These are phyloP conservation scores for Sugiyamaella sp. DNA, from an alignment of 1,139 yeast species.

Conservation along the genomic window DNA sequence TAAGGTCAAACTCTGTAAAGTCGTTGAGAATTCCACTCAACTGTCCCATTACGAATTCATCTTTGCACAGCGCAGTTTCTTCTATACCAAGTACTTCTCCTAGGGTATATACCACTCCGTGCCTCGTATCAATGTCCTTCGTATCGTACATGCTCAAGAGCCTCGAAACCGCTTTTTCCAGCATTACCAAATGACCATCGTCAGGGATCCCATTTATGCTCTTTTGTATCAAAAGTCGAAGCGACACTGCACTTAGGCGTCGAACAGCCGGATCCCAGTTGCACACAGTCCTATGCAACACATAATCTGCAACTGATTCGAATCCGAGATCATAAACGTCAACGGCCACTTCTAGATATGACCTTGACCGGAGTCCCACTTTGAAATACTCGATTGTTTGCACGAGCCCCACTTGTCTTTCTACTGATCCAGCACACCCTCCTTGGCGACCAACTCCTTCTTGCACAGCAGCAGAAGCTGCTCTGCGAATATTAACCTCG, in stretches of 20 bases:
- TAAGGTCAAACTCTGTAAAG: constrained; percentile 27
- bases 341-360: constrained; percentile 45
- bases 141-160: constrained; percentile 19
- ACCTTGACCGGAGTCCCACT: constrained; percentile 48
- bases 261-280: constrained; percentile 48
- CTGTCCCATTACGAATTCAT: neutral
- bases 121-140: constrained; percentile 31
- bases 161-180: constrained; percentile 6
- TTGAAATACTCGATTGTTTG: constrained; percentile 57
- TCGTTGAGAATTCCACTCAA: constrained; percentile 15
- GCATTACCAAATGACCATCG: neutral
- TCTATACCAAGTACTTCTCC: constrained; percentile 28
- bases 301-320: constrained; percentile 27
- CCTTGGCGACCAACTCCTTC: constrained; percentile 83
- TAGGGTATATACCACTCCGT: constrained; percentile 33
- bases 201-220: neutral
- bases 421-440: constrained; percentile 29
- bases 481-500: constrained; percentile 74
- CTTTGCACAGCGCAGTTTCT: neutral
- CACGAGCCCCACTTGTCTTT: constrained; percentile 53
- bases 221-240: constrained; percentile 24
- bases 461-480: constrained; percentile 85
- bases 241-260: constrained; percentile 41
- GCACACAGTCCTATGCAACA: constrained; percentile 34
- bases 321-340: constrained; percentile 42